These are phyloP conservation scores for Bipolaris cookei DNA, from an alignment of 2,329 filamentous ascomycete genomes.

Conservation along the genomic window DNA sequence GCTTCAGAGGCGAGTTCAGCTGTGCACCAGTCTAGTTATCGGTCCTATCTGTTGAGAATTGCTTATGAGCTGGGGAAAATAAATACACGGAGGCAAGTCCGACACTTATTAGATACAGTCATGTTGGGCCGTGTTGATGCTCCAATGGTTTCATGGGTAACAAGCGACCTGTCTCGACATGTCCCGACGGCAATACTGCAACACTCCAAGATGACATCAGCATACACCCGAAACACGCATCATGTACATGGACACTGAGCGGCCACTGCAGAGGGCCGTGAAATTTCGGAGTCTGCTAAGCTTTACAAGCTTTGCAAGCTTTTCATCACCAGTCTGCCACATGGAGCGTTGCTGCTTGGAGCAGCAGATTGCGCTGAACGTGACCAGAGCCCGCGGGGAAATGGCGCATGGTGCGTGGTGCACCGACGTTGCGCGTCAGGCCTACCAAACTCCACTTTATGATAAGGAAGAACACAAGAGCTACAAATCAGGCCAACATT, in stretches of 20 bases:
- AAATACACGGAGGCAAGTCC: not conserved
- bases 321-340: not conserved
- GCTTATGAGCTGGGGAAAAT: not conserved
- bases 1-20: not conserved
- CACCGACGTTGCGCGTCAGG: slow-evolving; percentile 6
- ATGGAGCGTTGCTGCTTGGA: not conserved
- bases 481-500: not conserved
- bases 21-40: not conserved
- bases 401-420: not conserved
- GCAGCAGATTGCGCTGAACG: not conserved
- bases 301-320: too few species aligned
- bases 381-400: slow-evolving; percentile 10
- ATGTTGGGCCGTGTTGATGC: slow-evolving; percentile 7
- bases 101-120: not conserved
- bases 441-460: not conserved
- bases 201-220: not conserved
- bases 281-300: not conserved
- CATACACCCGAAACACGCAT: not conserved
- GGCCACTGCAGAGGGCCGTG: not conserved
- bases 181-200: not conserved
- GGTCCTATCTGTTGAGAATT: not conserved
- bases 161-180: slow-evolving; percentile 13
- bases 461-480: not conserved
- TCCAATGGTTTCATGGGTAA: slow-evolving; percentile 14
- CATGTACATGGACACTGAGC: not conserved